These are phyloP conservation scores for Aurantiochytrium sp. DNA, from an alignment of 108 stramenopile genomes.

Conservation along the genomic window DNA sequence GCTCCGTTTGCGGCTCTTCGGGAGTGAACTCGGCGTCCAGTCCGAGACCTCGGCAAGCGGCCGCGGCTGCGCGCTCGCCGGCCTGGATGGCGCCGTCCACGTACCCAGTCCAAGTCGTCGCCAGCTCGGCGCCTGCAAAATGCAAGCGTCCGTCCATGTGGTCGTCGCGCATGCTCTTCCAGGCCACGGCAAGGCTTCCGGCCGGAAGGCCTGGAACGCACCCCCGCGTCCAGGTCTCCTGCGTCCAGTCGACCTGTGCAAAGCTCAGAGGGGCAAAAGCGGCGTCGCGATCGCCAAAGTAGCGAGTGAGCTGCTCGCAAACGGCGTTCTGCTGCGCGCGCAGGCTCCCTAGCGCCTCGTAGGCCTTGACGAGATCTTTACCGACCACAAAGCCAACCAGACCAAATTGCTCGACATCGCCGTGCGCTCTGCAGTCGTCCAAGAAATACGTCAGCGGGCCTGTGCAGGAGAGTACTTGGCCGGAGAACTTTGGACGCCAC, in stretches of 20 bases:
- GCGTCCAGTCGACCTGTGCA: background rate
- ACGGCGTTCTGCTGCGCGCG: background rate
- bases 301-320: background rate
- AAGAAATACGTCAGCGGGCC: background rate
- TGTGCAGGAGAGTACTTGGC: background rate
- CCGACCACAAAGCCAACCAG: background rate
- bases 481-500: background rate
- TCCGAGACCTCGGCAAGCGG: background rate
- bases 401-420: background rate
- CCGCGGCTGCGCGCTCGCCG: background rate
- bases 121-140: background rate
- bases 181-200: background rate
- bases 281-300: background rate
- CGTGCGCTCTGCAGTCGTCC: background rate
- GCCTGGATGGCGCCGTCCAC: conserved; percentile 18
- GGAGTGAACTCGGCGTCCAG: background rate
- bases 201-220: background rate
- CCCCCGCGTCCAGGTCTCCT: background rate
- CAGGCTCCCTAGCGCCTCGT: background rate
- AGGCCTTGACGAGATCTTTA: background rate
- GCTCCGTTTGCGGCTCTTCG: no score
- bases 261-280: background rate
- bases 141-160: background rate
- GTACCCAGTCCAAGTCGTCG: background rate
- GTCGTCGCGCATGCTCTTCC: background rate